Conservation (phyloP, 352 stramenopile species). For the Vaucheria bursata region DNA sequence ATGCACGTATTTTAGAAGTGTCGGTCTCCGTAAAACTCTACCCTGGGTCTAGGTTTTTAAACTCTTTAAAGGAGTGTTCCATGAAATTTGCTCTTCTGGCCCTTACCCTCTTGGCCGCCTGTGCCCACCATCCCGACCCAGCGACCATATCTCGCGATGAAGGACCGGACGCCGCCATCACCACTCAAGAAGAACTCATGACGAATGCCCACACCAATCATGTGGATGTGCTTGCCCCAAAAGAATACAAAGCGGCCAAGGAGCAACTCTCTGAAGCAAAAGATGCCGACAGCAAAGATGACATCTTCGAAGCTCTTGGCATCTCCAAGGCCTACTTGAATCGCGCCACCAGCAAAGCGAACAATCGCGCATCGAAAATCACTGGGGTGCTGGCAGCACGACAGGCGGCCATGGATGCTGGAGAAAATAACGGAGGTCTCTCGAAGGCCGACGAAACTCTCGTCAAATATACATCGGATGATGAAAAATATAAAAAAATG, state of each 20-base stretch:
- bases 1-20: neutral
- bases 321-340: neutral
- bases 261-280: no score
- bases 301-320: neutral
- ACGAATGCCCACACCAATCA: neutral
- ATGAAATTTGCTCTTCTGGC: neutral
- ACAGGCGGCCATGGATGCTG: neutral
- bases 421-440: neutral
- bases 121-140: neutral
- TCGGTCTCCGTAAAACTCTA: neutral
- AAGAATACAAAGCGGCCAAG: neutral
- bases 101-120: neutral
- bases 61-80: neutral
- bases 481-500: neutral
- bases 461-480: neutral
- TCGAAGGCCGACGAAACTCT: neutral
- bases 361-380: neutral
- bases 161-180: neutral
- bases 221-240: neutral
- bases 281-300: no score
- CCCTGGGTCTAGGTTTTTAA: neutral
- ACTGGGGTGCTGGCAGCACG: neutral
- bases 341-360: neutral
- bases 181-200: neutral
- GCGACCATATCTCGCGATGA: neutral